These are phyloP conservation scores for Kockiozyma suomiensis DNA, from an alignment of 805 yeast genomes.

Conservation along the genomic window DNA sequence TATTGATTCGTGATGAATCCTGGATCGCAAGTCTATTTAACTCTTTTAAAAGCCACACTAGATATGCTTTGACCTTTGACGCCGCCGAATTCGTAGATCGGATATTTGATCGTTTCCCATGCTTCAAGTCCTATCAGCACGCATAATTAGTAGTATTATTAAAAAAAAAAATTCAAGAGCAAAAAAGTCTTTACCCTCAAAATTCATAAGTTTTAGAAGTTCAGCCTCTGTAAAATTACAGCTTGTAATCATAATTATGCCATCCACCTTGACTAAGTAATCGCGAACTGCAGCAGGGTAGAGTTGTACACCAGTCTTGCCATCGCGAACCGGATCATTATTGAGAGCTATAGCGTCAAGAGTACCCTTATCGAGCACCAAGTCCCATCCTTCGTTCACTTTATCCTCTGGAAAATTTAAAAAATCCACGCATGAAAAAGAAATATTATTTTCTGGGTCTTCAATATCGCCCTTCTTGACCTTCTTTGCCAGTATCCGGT, in stretches of 20 bases:
- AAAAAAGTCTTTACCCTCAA: conserved; percentile 38
- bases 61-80: conserved; percentile 84
- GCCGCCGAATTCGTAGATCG: conserved; percentile 87
- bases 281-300: conserved; percentile 65
- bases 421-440: conserved; percentile 72
- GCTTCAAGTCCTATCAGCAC: conserved; percentile 48
- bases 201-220: conserved; percentile 57
- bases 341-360: conserved; percentile 94
- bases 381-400: conserved; percentile 55
- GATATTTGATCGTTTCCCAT: conserved; percentile 74
- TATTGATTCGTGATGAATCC: no score
- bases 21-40: not conserved
- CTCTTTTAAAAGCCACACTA: conserved; percentile 66
- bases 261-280: conserved; percentile 54
- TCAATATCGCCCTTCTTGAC: conserved; percentile 43
- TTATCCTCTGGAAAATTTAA: conserved; percentile 49
- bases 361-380: conserved; percentile 92
- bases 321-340: conserved; percentile 51
- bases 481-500: conserved; percentile 51
- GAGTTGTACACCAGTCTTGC: conserved; percentile 46
- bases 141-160: not conserved
- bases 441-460: conserved; percentile 40
- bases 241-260: conserved; percentile 76
- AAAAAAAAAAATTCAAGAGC: conserved; percentile 18
- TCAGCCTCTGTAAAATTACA: conserved; percentile 92